phyloP scores from a whole-genome alignment of 2,329 filamentous ascomycete genomes.

The Rugonectria rugulosa region DNA sequence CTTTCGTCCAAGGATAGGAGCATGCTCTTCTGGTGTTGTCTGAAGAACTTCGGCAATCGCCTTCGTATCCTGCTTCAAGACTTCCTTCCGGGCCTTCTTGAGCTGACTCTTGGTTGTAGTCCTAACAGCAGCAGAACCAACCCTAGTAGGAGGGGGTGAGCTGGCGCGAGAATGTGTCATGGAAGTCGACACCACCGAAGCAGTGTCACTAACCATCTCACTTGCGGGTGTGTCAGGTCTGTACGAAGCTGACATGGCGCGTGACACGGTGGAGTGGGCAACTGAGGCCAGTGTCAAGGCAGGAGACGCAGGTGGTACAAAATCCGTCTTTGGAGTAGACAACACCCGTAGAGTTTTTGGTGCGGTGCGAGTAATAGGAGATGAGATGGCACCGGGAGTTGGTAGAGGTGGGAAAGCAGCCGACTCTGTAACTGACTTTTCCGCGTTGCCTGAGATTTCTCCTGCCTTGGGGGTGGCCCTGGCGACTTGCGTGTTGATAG shows the following conservation, averaged over 20 bases:
- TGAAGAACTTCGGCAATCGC: conserved; percentile 59
- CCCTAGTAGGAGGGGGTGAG: conserved; percentile 70
- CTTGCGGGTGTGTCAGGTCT: conserved; percentile 77
- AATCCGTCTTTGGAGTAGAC: conserved; percentile 70
- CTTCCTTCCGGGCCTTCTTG: conserved; percentile 77
- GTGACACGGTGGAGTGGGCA: conserved; percentile 39
- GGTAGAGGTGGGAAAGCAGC: conserved; percentile 61
- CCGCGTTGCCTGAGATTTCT: conserved; percentile 39
- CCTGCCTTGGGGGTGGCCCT: conserved; percentile 45
- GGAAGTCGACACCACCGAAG: conserved; percentile 76
- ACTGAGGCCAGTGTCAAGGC: conserved; percentile 42
- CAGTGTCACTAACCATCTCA: conserved; percentile 78
- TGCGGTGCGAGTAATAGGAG: conserved; percentile 58
- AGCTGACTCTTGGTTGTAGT: conserved; percentile 79
- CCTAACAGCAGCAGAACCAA: conserved; percentile 74
- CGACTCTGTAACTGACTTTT: conserved; percentile 43
- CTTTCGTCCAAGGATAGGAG: conserved; percentile 79
- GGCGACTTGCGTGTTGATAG: conserved; percentile 58
- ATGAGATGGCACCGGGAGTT: conserved; percentile 55
- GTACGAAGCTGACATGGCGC: conserved; percentile 46
- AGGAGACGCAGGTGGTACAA: conserved; percentile 50
- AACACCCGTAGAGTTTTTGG: conserved; percentile 75
- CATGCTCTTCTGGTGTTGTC: conserved; percentile 65
- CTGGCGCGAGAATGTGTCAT: conserved; percentile 72
- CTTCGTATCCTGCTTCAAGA: conserved; percentile 68